These are phyloP conservation scores for Cladorrhinum sp. DNA, from an alignment of 2,329 filamentous ascomycete genomes.

Conservation along the genomic window DNA sequence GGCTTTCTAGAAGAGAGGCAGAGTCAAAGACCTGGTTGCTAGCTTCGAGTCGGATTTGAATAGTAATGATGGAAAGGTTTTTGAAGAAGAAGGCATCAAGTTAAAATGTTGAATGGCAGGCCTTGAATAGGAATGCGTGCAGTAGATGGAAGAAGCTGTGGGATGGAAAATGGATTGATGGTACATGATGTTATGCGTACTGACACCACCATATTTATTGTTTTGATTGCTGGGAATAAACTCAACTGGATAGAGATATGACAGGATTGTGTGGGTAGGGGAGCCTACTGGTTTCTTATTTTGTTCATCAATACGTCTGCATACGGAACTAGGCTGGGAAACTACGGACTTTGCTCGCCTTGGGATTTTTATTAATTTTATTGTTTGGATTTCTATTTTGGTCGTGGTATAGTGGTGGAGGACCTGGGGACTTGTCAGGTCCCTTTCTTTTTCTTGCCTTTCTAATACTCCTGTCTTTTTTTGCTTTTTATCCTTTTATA, in stretches of 20 bases:
- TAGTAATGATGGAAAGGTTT: background rate
- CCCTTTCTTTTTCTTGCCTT: background rate
- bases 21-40: constrained; percentile 19
- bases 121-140: background rate
- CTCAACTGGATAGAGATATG: constrained; percentile 2
- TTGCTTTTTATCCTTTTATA: background rate
- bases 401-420: background rate
- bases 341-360: background rate
- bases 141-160: background rate
- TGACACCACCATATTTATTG: background rate
- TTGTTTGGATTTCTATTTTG: background rate
- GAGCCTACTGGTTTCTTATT: background rate
- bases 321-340: background rate
- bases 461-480: background rate
- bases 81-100: background rate
- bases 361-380: too few relatives aligned
- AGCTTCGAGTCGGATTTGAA: constrained; percentile 15
- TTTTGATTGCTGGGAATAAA: background rate
- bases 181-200: background rate
- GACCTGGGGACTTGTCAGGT: background rate
- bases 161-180: background rate
- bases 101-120: background rate
- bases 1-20: constrained; percentile 30
- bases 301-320: background rate
- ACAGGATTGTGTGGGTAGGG: background rate